A percentile compares a stretch with the other conserved stretches of the same genome.
phyloP scores from a whole-genome alignment of 176 grass and related monocot species.

The Alloteropsis semialata region DNA sequence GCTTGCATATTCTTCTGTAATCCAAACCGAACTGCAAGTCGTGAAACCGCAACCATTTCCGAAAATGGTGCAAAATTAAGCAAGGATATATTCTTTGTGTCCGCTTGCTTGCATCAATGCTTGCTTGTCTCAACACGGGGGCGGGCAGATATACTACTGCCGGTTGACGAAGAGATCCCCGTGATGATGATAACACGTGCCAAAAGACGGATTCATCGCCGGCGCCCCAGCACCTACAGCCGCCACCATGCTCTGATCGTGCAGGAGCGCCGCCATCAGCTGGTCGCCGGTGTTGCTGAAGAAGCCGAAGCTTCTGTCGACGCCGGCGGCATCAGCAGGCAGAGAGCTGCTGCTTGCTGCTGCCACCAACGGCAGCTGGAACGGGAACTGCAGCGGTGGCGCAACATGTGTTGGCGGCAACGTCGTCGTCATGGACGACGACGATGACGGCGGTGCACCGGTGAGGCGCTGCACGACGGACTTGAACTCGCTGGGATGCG shows the following conservation, averaged over 20 bases:
- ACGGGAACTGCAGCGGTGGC: not conserved
- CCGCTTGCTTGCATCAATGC: too few species aligned
- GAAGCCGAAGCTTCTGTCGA: not conserved
- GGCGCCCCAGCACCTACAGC: not conserved
- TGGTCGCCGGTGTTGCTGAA: not conserved
- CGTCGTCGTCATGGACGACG: not conserved
- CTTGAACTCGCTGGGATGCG: conserved; percentile 60
- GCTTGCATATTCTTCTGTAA: too few species aligned
- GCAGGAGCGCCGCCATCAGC: not conserved
- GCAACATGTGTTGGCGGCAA: not conserved
- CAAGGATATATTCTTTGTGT: too few species aligned
- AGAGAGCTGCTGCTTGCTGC: not conserved
- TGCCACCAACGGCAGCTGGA: not conserved
- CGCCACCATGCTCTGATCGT: not conserved
- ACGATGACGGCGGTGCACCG: not conserved
- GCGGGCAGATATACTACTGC: too few species aligned
- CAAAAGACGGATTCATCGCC: not conserved
- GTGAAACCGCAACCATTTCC: too few species aligned
- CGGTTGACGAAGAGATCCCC: conserved; percentile 33
- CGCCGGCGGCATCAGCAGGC: not conserved
- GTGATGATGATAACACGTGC: not conserved
- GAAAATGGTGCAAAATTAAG: too few species aligned
- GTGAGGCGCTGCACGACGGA: conserved; percentile 77
- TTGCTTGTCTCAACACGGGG: too few species aligned
- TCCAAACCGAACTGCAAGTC: too few species aligned